Evolutionary conservation across 2,329 filamentous ascomycete species (phyloP).

Genomic region (Daldinia eschscholtzii): DNA sequence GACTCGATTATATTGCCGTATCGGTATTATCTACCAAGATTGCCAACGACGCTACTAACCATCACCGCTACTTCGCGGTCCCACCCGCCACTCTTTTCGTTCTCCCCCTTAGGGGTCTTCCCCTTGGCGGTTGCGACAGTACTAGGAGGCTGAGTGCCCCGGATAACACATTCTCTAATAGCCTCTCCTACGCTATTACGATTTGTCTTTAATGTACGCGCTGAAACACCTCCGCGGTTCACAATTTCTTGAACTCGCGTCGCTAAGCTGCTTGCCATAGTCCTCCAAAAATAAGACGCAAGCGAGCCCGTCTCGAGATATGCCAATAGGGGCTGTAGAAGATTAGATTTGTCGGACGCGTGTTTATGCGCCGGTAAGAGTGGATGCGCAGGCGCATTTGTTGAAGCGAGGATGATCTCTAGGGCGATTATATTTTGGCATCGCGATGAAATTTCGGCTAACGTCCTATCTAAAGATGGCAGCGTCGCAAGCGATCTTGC

Average conservation of each 20-base stretch:
- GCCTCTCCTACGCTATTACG: slow-evolving; percentile 80
- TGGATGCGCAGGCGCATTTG: slow-evolving; percentile 77
- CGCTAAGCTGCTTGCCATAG: slow-evolving; percentile 82
- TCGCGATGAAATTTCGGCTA: slow-evolving; percentile 83
- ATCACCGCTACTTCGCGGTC: slow-evolving; percentile 95
- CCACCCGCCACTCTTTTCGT: slow-evolving; percentile 71
- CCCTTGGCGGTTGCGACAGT: slow-evolving; percentile 61
- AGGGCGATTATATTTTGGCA: slow-evolving; percentile 94
- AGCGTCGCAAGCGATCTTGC: slow-evolving; percentile 82
- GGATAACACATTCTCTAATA: slow-evolving; percentile 84
- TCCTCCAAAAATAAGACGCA: slow-evolving; percentile 93
- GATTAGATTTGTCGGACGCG: slow-evolving; percentile 57
- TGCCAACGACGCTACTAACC: slow-evolving; percentile 83
- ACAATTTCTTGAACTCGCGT: slow-evolving; percentile 87
- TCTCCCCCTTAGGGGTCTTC: slow-evolving; percentile 57
- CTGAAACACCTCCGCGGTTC: slow-evolving; percentile 83
- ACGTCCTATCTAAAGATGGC: slow-evolving; percentile 82
- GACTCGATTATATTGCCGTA: not conserved
- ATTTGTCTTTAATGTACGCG: slow-evolving; percentile 82
- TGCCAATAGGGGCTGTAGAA: slow-evolving; percentile 79
- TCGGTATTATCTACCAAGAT: slow-evolving; percentile 58
- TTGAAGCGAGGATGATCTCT: slow-evolving; percentile 79
- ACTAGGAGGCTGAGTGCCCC: slow-evolving; percentile 77
- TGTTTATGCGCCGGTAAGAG: slow-evolving; percentile 60
- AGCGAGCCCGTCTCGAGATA: slow-evolving; percentile 90